phyloP scores from a whole-genome alignment of 768 basidiomycete species.

The Sarcomyxa edulis region DNA sequence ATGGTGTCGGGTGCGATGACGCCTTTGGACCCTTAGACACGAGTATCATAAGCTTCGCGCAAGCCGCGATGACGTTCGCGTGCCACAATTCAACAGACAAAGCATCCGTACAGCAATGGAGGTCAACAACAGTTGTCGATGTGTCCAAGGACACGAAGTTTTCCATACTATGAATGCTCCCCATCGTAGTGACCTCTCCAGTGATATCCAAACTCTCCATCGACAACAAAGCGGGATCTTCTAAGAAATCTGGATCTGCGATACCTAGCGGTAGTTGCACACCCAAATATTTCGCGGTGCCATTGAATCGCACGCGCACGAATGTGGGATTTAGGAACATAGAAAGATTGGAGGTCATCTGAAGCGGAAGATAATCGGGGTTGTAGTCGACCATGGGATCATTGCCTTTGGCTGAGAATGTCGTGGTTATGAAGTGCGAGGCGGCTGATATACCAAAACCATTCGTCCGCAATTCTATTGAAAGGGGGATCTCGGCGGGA shows the following conservation, averaged over 20 bases:
- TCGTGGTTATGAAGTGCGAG: conserved; percentile 46
- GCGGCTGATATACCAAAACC: conserved; percentile 39
- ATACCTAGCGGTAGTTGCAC: conserved; percentile 19
- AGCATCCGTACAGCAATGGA: conserved; percentile 49
- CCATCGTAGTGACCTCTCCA: conserved; percentile 40
- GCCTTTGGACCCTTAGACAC: conserved; percentile 18
- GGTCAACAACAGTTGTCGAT: conserved; percentile 36
- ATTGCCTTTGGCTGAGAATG: conserved; percentile 7
- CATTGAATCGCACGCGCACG: conserved; percentile 41
- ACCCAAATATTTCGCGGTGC: conserved; percentile 18
- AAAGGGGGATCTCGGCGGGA: conserved; percentile 37
- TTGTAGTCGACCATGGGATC: conserved; percentile 5
- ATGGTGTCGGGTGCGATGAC: conserved; percentile 3
- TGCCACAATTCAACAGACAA: conserved; percentile 69
- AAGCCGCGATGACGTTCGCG: conserved; percentile 44
- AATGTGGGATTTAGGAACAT: conserved; percentile 47
- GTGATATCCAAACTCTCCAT: conserved; percentile 50
- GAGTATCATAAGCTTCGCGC: conserved; percentile 45
- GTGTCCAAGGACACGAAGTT: conserved; percentile 35
- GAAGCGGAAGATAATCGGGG: conserved; percentile 36
- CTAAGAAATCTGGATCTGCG: conserved; percentile 32
- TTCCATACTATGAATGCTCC: conserved; percentile 42
- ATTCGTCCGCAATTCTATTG: conserved; percentile 52
- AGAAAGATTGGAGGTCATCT: conserved; percentile 36
- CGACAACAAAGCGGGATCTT: conserved; percentile 50